These are phyloP conservation scores for Rosa rugosa DNA, from an alignment of 306 rosid genomes.

Conservation along the genomic window DNA sequence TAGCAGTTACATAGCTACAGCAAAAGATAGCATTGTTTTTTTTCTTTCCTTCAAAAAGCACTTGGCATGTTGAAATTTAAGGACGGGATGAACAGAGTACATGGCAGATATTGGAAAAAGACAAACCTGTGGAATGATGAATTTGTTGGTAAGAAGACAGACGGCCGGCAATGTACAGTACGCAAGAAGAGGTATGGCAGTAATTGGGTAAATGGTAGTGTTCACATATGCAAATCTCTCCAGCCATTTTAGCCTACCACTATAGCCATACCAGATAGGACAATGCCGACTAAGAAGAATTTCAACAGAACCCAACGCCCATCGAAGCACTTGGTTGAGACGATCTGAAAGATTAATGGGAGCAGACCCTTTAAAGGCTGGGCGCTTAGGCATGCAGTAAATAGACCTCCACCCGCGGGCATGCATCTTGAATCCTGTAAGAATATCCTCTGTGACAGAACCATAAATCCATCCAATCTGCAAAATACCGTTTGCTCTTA, in stretches of 20 bases:
- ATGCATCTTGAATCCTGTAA: constrained; percentile 98
- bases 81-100: not conserved
- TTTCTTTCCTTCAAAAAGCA: not conserved
- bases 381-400: constrained; percentile 85
- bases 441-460: constrained; percentile 98
- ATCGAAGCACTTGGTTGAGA: constrained; percentile 93
- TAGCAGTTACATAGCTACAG: not conserved
- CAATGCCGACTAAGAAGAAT: constrained; percentile 93
- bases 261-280: constrained; percentile 96
- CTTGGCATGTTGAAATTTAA: not conserved
- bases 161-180: constrained; percentile 95
- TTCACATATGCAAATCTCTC: constrained; percentile 92
- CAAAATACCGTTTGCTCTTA: constrained; percentile 10
- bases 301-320: constrained; percentile 98
- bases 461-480: constrained; percentile 99
- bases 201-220: constrained; percentile 95
- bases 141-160: constrained; percentile 95
- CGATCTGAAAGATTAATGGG: constrained; percentile 99
- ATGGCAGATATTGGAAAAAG: constrained; percentile 6
- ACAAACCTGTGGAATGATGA: constrained; percentile 96
- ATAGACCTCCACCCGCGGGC: constrained; percentile 99
- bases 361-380: constrained; percentile 98
- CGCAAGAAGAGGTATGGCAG: constrained; percentile 85
- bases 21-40: not conserved
- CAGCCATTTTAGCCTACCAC: constrained; percentile 92